These are phyloP conservation scores for Nicotiana attenuata DNA, from an alignment of 257 asterid genomes.

Conservation along the genomic window DNA sequence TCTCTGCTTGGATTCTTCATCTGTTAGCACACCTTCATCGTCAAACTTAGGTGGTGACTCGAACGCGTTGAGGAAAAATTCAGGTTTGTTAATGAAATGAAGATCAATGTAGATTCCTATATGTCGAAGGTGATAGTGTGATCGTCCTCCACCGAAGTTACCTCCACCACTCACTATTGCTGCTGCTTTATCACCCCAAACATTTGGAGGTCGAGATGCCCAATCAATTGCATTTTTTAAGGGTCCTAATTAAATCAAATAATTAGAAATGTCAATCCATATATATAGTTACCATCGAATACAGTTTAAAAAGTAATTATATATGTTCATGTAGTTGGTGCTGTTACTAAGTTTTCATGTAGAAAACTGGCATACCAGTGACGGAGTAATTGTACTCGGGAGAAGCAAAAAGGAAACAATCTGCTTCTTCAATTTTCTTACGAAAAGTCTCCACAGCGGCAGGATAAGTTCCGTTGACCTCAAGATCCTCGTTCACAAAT, in stretches of 20 bases:
- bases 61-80: conserved; percentile 55
- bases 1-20: conserved; percentile 29
- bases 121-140: conserved; percentile 85
- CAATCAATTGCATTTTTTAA: conserved; percentile 86
- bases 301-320: too few relatives aligned
- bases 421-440: conserved; percentile 70
- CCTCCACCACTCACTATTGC: conserved; percentile 79
- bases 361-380: conserved; percentile 38
- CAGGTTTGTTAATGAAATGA: conserved; percentile 90
- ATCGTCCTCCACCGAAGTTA: conserved; percentile 64
- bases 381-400: conserved; percentile 90
- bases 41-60: conserved; percentile 66
- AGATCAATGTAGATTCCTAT: conserved; percentile 69
- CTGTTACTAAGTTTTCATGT: too few relatives aligned
- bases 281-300: too few relatives aligned
- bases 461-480: conserved; percentile 64
- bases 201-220: conserved; percentile 89
- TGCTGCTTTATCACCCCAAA: conserved; percentile 74
- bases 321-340: too few relatives aligned
- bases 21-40: conserved; percentile 51
- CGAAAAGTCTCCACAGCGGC: conserved; percentile 76
- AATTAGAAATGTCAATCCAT: too few relatives aligned
- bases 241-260: conserved; percentile 35
- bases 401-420: conserved; percentile 69
- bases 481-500: conserved; percentile 74